Percentiles rank a stretch among this genome's conserved stretches.
phyloP scores from a whole-genome alignment of 768 basidiomycete genomes.

The Mycena haematopus region DNA sequence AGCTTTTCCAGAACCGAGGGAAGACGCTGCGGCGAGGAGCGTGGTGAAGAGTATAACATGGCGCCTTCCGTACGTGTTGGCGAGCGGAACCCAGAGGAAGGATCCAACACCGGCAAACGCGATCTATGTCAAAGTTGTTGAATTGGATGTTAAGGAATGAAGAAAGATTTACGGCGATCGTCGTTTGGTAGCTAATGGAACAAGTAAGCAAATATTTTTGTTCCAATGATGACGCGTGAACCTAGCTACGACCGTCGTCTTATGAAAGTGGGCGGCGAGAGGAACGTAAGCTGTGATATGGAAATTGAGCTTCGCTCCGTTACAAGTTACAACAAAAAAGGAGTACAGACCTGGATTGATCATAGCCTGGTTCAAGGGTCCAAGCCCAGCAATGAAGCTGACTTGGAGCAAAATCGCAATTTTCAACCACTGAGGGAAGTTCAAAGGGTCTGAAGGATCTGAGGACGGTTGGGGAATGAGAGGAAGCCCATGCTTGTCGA shows the following conservation, averaged over 20 bases:
- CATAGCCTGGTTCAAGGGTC: constrained; percentile 30
- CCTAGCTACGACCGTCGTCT: constrained; percentile 32
- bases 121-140: constrained; percentile 10
- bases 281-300: constrained; percentile 31
- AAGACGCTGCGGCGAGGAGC: constrained; percentile 29
- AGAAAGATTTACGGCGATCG: constrained; percentile 15
- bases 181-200: constrained; percentile 28
- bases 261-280: constrained; percentile 32
- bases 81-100: constrained; percentile 33
- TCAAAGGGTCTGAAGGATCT: constrained; percentile 34
- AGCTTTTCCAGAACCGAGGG: constrained; percentile 29
- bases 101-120: constrained; percentile 30
- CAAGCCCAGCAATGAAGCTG: constrained; percentile 27
- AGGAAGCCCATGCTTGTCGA: constrained; percentile 33
- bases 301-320: too few relatives aligned
- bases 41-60: constrained; percentile 33
- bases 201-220: background rate
- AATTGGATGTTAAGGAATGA: background rate
- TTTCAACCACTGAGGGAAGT: constrained; percentile 33
- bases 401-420: constrained; percentile 31
- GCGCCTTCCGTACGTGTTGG: constrained; percentile 32
- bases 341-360: constrained; percentile 28
- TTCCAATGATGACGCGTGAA: background rate
- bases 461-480: constrained; percentile 37
- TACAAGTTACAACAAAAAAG: background rate